Percentiles rank a stretch among this genome's conserved stretches.
Evolutionary conservation across 148 eudicot species (phyloP).

Genomic region (Nyssa sinensis): DNA sequence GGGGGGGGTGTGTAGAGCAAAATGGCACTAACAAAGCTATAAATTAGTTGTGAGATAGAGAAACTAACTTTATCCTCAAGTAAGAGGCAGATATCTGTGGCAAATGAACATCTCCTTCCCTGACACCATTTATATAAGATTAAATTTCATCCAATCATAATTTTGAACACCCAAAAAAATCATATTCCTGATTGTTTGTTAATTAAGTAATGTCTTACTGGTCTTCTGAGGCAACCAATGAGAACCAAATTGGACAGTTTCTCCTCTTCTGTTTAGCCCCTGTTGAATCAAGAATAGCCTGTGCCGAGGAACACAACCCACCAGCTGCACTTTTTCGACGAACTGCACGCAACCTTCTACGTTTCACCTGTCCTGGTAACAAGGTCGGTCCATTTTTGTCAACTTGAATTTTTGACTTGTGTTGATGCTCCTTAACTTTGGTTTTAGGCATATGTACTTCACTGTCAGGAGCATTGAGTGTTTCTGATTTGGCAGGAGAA

Average conservation of each 20-base stretch:
- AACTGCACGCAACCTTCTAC: slow-evolving; percentile 46
- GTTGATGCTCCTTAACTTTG: slow-evolving; percentile 38
- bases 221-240: slow-evolving; percentile 67
- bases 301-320: slow-evolving; percentile 34
- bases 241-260: slow-evolving; percentile 79
- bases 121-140: slow-evolving; percentile 26
- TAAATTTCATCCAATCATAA: neutral
- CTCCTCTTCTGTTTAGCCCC: slow-evolving; percentile 34
- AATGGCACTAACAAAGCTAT: neutral
- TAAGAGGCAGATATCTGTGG: slow-evolving; percentile 73
- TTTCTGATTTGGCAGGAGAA: slow-evolving; percentile 37
- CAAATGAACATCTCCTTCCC: slow-evolving; percentile 69
- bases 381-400: slow-evolving; percentile 31
- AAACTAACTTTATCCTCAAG: slow-evolving; percentile 83
- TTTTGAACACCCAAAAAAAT: neutral
- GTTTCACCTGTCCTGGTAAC: slow-evolving; percentile 41
- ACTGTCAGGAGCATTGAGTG: slow-evolving; percentile 27
- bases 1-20: no score
- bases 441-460: slow-evolving; percentile 25
- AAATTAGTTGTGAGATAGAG: neutral
- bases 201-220: slow-evolving; percentile 45
- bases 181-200: neutral
- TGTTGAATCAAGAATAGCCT: slow-evolving; percentile 32
- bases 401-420: slow-evolving; percentile 28
- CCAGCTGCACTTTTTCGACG: slow-evolving; percentile 32